phyloP scores from a whole-genome alignment of 495 filamentous ascomycete species.

The Talaromyces trachyspermus region DNA sequence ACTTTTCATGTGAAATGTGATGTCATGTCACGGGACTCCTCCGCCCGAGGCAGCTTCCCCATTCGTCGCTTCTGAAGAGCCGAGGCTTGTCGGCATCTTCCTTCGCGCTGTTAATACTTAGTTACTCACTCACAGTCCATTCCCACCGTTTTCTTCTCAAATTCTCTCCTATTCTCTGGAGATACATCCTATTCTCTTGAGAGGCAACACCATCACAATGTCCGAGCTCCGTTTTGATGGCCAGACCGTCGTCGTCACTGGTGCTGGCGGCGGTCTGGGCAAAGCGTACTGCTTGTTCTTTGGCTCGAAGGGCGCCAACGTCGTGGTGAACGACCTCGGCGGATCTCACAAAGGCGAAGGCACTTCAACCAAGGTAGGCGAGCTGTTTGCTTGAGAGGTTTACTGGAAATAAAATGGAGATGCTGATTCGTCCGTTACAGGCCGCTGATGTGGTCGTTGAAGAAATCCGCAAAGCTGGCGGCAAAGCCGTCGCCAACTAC shows the following conservation, averaged over 20 bases:
- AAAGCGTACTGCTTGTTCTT: slow-evolving; percentile 92
- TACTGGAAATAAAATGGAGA: neutral
- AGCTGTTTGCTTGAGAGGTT: neutral
- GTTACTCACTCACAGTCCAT: neutral
- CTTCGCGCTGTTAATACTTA: no score
- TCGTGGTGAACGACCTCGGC: slow-evolving; percentile 96
- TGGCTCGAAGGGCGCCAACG: slow-evolving; percentile 83
- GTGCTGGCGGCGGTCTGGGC: slow-evolving; percentile 89
- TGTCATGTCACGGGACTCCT: no score
- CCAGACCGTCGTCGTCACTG: slow-evolving; percentile 95
- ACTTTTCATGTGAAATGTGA: no score
- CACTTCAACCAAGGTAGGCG: slow-evolving; percentile 68
- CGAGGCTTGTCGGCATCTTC: no score
- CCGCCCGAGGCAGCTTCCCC: no score
- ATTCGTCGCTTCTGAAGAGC: no score
- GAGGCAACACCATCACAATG: slow-evolving; percentile 55
- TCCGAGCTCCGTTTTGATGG: slow-evolving; percentile 85
- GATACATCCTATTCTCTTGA: neutral
- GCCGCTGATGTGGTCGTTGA: slow-evolving; percentile 93
- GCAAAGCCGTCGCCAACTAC: slow-evolving; percentile 97
- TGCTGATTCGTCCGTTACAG: slow-evolving; percentile 29
- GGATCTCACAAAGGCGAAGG: slow-evolving; percentile 94
- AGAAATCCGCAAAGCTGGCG: slow-evolving; percentile 85
- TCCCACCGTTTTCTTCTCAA: no score
- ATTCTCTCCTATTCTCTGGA: no score